Evolutionary conservation across 305 asterid genomes (phyloP), one percentile per base, ranked within the genome.

Genomic region (Salvia sclarea): DNA sequence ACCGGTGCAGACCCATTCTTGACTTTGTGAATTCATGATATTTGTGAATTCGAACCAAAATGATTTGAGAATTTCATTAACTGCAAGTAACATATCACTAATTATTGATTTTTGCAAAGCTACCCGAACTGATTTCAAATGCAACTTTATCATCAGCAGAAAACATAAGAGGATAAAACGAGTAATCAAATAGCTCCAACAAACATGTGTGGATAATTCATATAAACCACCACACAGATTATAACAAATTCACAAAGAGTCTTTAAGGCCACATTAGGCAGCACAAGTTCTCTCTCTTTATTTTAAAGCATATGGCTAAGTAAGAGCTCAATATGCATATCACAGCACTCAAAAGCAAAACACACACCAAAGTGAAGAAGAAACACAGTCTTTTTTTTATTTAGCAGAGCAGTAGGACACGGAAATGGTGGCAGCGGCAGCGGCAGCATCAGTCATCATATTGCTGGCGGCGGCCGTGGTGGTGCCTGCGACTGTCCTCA

Each of bases 401-500:
- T 50, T 52, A 70, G 61, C 14, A 47, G 43, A 70, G 61, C 12
- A 54, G 61, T 2, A 24, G 20, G 5, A 53, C 20, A 20, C 2
- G 33, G 33, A 18, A 18, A 8, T 18, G 38, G 31, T 4, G 31
- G 38, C 9, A 33, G 5, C 5, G 35, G 3, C 11, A 35, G 12
- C 12, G 11, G 8, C 11, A 1, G 8, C 37, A 52, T 52, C 59
- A 75, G 18, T 81, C 83, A 37, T 81, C 82, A n/a, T 83, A 85
- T 66, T 81, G 80, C 66, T 73, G 71, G 82, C 84, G 86, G 64
- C 75, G 83, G 77, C 61, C 73, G 66, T 35, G 35, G 69, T 72
- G 84, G 74, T 25, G 50, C 13, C 52, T 5, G 70, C 61, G 64
- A 8, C 68, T 75, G 58, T 73, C 74, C 18, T 80, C 84, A 13